phyloP scores from a whole-genome alignment of 1,139 yeast genomes.

The Kazachstania sp. region DNA sequence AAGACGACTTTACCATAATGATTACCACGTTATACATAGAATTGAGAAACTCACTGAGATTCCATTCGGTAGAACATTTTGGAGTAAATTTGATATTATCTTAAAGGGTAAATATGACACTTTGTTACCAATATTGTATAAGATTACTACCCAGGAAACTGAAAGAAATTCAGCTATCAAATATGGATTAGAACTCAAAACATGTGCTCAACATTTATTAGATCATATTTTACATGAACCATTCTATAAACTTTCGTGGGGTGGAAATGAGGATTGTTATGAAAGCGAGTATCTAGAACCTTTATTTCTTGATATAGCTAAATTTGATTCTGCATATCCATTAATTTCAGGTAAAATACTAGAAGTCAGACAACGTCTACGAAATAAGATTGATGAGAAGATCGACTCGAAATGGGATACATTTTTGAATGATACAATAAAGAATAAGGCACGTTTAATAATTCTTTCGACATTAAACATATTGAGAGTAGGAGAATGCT shows the following conservation, averaged over 20 bases:
- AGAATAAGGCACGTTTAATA: neutral
- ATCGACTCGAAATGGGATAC: no score
- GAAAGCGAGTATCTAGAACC: conserved; percentile 16
- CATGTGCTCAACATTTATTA: conserved; percentile 1
- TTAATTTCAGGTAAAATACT: conserved; percentile 14
- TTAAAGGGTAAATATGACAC: neutral
- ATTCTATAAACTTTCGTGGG: neutral
- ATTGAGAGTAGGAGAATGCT: neutral
- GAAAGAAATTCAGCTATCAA: neutral
- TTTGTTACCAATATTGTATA: conserved; percentile 1
- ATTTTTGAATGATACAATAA: neutral
- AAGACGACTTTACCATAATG: neutral
- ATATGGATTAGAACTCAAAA: neutral
- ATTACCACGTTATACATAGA: neutral
- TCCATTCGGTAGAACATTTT: neutral
- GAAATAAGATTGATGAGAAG: no score
- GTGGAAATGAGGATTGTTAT: no score
- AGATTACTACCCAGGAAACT: neutral
- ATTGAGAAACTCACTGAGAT: neutral
- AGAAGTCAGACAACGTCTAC: conserved; percentile 4
- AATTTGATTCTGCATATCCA: conserved; percentile 23
- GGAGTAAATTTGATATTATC: neutral
- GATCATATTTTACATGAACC: neutral
- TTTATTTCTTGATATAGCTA: conserved; percentile 17
- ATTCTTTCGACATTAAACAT: neutral